These are phyloP conservation scores for Eucalyptus dawsonii DNA, from an alignment of 345 rosid genomes.

Conservation along the genomic window DNA sequence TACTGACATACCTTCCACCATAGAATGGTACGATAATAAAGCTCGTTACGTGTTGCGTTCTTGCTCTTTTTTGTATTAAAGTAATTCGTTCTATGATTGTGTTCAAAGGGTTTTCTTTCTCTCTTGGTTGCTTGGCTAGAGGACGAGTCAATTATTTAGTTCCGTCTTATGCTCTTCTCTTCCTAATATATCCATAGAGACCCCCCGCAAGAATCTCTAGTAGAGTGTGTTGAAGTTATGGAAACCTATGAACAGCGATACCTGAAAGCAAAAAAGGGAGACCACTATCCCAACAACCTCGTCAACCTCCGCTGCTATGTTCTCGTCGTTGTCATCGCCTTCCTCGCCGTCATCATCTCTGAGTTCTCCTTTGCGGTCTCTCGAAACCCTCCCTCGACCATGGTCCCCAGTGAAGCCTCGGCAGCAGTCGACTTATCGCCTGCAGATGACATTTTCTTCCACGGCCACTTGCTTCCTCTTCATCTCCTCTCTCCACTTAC, in stretches of 20 bases:
- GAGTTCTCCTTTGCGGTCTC: slow-evolving; percentile 81
- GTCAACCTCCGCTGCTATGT: background rate
- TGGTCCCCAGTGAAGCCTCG: background rate
- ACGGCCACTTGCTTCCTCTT: slow-evolving; percentile 1
- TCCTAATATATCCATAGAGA: background rate
- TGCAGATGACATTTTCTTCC: slow-evolving; percentile 96
- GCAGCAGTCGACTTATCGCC: slow-evolving; percentile 77
- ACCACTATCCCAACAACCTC: background rate
- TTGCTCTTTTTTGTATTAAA: background rate
- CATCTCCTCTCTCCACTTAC: slow-evolving; percentile 80
- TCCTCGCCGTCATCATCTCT: slow-evolving; percentile 54
- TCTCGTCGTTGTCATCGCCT: slow-evolving; percentile 21
- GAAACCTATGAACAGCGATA: background rate
- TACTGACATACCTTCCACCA: background rate
- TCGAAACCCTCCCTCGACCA: slow-evolving; percentile 36
- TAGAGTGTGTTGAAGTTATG: background rate
- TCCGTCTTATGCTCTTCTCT: background rate
- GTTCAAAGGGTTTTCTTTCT: background rate
- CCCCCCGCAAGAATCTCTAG: background rate
- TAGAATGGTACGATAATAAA: background rate
- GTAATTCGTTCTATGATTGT: background rate
- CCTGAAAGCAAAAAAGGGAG: background rate
- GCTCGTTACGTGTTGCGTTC: background rate
- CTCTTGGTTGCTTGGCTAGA: background rate
- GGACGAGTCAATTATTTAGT: background rate